A percentile compares a stretch with the other conserved stretches of the same genome.
phyloP scores from a whole-genome alignment of 1,139 yeast genomes.

The Scheffersomyces cryptocercus region DNA sequence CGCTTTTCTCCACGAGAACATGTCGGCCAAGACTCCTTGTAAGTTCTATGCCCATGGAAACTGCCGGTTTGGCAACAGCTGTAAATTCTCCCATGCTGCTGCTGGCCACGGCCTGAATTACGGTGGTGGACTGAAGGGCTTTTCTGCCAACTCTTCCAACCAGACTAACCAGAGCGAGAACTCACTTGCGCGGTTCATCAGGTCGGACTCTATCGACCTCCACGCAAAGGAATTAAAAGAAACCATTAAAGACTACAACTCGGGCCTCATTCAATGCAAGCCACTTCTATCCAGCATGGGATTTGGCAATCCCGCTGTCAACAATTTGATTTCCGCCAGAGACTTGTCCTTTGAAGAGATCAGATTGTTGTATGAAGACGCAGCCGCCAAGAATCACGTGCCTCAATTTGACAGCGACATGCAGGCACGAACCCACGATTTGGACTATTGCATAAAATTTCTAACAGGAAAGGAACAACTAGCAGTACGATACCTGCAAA shows the following conservation, averaged over 20 bases:
- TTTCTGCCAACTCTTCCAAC: not conserved
- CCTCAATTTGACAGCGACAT: conserved; percentile 42
- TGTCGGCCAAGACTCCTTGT: conserved; percentile 10
- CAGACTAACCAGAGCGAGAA: not conserved
- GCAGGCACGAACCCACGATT: conserved; percentile 45
- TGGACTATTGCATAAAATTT: conserved; percentile 42
- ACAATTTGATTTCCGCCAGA: conserved; percentile 42
- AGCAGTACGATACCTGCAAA: conserved; percentile 61
- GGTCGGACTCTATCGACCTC: conserved; percentile 1
- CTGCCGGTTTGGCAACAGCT: conserved; percentile 24
- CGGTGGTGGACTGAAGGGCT: not conserved
- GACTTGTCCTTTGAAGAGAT: conserved; percentile 62
- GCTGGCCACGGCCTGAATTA: conserved; percentile 3
- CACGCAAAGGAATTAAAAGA: conserved; percentile 12
- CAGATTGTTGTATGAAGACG: conserved; percentile 48
- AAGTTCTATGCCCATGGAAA: conserved; percentile 21
- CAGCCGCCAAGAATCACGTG: conserved; percentile 34
- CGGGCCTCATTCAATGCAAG: conserved; percentile 19
- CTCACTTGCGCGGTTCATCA: conserved; percentile 5
- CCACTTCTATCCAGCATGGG: conserved; percentile 22
- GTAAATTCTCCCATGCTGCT: conserved; percentile 20
- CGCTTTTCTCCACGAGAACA: no score
- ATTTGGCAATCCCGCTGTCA: conserved; percentile 25
- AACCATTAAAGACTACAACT: conserved; percentile 15
- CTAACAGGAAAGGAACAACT: conserved; percentile 41